phyloP scores from a whole-genome alignment of 345 rosid genomes.

The Viola odorata region DNA sequence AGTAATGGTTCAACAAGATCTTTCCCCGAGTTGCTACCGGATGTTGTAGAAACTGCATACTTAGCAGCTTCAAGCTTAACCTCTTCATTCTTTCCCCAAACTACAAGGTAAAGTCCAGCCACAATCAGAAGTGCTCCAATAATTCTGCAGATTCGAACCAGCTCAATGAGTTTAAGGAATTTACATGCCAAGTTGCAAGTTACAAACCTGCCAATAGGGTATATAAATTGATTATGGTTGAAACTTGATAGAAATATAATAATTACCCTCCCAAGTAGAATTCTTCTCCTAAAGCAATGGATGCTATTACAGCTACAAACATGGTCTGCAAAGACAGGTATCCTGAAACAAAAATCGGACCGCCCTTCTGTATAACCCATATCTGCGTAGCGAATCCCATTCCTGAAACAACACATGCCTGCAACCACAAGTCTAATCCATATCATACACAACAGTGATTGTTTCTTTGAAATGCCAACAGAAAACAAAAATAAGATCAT shows the following conservation, averaged over 20 bases:
- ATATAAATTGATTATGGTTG: background rate
- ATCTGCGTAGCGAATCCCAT: conserved; percentile 61
- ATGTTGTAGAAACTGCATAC: background rate
- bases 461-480: background rate
- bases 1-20: conserved; percentile 27
- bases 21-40: conserved; percentile 14
- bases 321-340: conserved; percentile 56
- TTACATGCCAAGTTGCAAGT: background rate
- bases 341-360: conserved; percentile 62
- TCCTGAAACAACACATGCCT: conserved; percentile 55
- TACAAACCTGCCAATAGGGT: background rate
- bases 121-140: conserved; percentile 53
- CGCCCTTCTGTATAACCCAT: conserved; percentile 55
- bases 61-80: conserved; percentile 22
- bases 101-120: conserved; percentile 51
- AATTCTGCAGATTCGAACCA: conserved; percentile 27
- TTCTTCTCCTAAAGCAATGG: conserved; percentile 52
- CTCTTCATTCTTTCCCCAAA: conserved; percentile 58
- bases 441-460: background rate
- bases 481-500: background rate
- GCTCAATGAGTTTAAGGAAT: background rate
- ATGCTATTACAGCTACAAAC: conserved; percentile 52
- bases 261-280: conserved; percentile 61
- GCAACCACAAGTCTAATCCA: conserved; percentile 9
- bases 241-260: background rate